Conservation (phyloP, 495 filamentous ascomycete species). For the Penicillium steckii region DNA sequence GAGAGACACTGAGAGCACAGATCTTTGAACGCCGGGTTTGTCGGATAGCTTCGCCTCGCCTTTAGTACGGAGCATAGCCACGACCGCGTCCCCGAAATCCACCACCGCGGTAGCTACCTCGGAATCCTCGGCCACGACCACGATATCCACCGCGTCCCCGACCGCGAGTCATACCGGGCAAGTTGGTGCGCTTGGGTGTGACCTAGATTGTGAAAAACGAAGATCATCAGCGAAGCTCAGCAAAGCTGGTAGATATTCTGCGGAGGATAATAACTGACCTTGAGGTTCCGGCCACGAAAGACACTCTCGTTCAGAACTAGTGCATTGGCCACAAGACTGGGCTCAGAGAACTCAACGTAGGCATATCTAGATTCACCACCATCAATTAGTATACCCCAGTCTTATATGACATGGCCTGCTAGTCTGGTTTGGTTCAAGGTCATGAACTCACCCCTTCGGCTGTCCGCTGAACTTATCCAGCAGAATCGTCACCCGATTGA, state of each 20-base stretch:
- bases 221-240: too few species aligned
- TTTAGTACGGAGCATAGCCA: slow-evolving; percentile 79
- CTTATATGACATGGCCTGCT: too few species aligned
- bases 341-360: slow-evolving; percentile 98
- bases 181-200: slow-evolving; percentile 93
- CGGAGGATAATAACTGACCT: slow-evolving; percentile 53
- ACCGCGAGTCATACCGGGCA: slow-evolving; percentile 88
- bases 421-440: too few species aligned
- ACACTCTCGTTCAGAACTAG: slow-evolving; percentile 95
- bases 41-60: slow-evolving; percentile 1
- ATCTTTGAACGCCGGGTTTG: neutral
- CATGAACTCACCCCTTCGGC: slow-evolving; percentile 82
- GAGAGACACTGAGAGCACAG: neutral
- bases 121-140: slow-evolving; percentile 64
- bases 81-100: slow-evolving; percentile 75
- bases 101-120: slow-evolving; percentile 79
- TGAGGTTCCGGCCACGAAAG: slow-evolving; percentile 91
- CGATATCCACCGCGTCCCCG: slow-evolving; percentile 69
- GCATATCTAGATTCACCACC: too few species aligned
- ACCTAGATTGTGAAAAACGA: slow-evolving; percentile 52
- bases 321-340: slow-evolving; percentile 87
- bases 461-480: slow-evolving; percentile 98
- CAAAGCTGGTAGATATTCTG: neutral
- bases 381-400: too few species aligned
- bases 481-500: slow-evolving; percentile 97